Evolutionary conservation across 2,329 filamentous ascomycete genomes (phyloP), one percentile per base, ranked within the genome.

Genomic region (Cercospora citrullina): DNA sequence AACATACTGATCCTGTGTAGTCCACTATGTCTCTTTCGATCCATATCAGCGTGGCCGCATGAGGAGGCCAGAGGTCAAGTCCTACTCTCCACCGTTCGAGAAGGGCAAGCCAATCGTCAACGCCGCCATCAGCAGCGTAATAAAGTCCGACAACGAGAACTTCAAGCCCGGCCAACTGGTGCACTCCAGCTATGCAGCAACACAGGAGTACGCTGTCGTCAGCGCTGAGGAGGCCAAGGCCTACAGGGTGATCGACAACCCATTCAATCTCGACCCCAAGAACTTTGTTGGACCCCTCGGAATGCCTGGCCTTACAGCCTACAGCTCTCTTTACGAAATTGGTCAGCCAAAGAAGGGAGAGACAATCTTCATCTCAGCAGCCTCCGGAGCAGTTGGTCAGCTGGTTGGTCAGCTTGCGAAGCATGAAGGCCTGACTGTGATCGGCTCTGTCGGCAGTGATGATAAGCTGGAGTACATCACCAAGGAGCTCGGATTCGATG

Each of bases 41-140:
- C 93, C 93, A 1, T 96, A 96, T 83, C 88, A 91, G 83, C 90
- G 93, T 66, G 91, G 90, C 69, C 87, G 87, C 73, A 94, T 96
- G 91, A 89, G 92, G 59, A 80, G 84, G 59, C 77, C 90, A 26
- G 78, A 83, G 39, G 75, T 81, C 77, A 87, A 90, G 81, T 90
- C 81, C 93, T 91, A 9, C 95, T 93, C 83, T 78, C 83, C 89
- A 1, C 79, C 90, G 2, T 92, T 89, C 75, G 77, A 84, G 16
- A 79, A 91, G 58, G 84, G 85, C 77, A 80, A 86, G 73, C 87
- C 91, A 70, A 86, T 96, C 70, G 81, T 80, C 72, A 94, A 89
- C 80, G 79, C 79, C 72, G 84, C 83, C 63, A 83, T 96, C 72
- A 85, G 87, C 72, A 89, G 88, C 76, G 89, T 96, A 28, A 75